Evolutionary conservation across 192 early-diverging fungal species (phyloP).

Genomic region (Coemansia sp.): DNA sequence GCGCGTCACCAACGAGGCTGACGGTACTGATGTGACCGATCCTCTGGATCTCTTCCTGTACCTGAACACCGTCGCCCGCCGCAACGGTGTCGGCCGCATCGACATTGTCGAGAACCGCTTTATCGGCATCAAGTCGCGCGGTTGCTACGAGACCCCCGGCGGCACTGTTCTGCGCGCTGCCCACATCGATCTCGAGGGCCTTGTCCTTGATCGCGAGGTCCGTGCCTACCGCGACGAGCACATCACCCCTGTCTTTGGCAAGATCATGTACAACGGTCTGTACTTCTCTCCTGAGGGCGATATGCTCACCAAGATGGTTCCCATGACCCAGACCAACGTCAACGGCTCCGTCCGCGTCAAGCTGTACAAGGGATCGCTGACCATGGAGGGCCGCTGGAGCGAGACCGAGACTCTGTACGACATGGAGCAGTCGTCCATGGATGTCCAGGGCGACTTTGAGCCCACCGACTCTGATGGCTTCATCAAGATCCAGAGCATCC

Average conservation of each 20-base stretch:
- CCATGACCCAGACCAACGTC: conserved; percentile 80
- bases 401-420: conserved; percentile 86
- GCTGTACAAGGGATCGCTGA: conserved; percentile 93
- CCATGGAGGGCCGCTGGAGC: conserved; percentile 88
- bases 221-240: conserved; percentile 91
- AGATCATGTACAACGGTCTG: conserved; percentile 90
- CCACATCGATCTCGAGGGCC: conserved; percentile 94
- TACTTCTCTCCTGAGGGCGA: conserved; percentile 97
- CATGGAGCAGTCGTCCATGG: conserved; percentile 95
- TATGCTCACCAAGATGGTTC: conserved; percentile 80
- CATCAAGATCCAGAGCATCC: conserved; percentile 96
- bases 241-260: conserved; percentile 73
- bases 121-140: conserved; percentile 98
- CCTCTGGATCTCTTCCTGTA: conserved; percentile 88
- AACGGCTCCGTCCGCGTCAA: conserved; percentile 92
- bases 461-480: conserved; percentile 95
- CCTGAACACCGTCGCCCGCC: conserved; percentile 91
- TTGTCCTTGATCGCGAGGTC: conserved; percentile 93
- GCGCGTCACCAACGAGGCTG: conserved; percentile 81
- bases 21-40: conserved; percentile 67
- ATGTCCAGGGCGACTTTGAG: conserved; percentile 86
- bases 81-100: conserved; percentile 97
- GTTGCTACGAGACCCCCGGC: conserved; percentile 99
- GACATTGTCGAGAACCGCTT: conserved; percentile 99
- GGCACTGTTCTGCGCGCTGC: conserved; percentile 94